Evolutionary conservation across 225 moss, liverwort and hornwort species (phyloP).

Genomic region (Asterella californica): DNA sequence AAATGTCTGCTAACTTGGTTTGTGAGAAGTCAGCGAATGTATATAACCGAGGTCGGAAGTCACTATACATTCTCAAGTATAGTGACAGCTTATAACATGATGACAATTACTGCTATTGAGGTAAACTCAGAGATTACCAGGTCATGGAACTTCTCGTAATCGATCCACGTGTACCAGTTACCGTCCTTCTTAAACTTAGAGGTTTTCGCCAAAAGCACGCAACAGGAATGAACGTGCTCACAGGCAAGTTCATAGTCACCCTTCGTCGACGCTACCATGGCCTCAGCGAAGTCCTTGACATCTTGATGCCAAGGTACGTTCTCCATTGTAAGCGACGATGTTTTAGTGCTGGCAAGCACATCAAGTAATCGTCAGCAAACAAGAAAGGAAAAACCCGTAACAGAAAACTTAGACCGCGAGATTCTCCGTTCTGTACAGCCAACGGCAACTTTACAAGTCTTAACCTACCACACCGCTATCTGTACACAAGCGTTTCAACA

Average conservation of each 20-base stretch:
- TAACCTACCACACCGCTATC: background rate
- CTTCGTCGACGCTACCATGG: conserved; percentile 67
- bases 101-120: background rate
- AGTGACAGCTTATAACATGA: background rate
- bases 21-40: too few relatives aligned
- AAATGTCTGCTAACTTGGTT: too few relatives aligned
- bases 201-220: conserved; percentile 81
- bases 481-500: background rate
- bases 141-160: conserved; percentile 95
- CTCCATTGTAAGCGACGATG: conserved; percentile 92
- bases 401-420: background rate
- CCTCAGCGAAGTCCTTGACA: conserved; percentile 91
- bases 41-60: too few relatives aligned
- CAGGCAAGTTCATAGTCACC: conserved; percentile 88
- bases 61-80: too few relatives aligned
- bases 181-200: conserved; percentile 89
- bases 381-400: background rate
- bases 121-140: conserved; percentile 43
- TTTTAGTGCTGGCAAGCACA: conserved; percentile 56
- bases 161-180: conserved; percentile 95
- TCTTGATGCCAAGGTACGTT: conserved; percentile 99
- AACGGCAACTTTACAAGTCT: background rate
- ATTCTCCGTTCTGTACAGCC: background rate
- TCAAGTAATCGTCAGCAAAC: background rate
- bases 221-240: conserved; percentile 96